Percentiles rank a stretch among this genome's conserved stretches.
phyloP scores from a whole-genome alignment of 1,284 basidiomycete species.

The Veloporphyrellus conicus region DNA sequence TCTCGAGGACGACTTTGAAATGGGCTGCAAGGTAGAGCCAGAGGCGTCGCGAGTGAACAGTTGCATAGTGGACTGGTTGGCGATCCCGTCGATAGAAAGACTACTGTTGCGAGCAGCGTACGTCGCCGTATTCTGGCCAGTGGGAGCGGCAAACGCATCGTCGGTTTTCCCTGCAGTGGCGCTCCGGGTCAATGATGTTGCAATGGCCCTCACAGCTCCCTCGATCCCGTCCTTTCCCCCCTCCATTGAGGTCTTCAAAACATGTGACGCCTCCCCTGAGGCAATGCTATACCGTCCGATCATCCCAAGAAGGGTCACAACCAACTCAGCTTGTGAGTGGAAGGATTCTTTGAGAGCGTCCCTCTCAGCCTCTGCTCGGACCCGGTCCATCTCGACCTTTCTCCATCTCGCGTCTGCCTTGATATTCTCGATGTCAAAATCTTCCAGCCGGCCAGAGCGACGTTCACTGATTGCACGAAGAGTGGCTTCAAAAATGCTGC shows the following conservation, averaged over 20 bases:
- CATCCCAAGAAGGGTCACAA: slow-evolving; percentile 71
- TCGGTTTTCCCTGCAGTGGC: slow-evolving; percentile 65
- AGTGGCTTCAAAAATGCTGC: slow-evolving; percentile 78
- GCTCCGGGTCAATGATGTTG: slow-evolving; percentile 48
- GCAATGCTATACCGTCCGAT: slow-evolving; percentile 76
- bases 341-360: slow-evolving; percentile 65
- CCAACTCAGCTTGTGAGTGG: slow-evolving; percentile 59
- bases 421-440: slow-evolving; percentile 66
- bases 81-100: slow-evolving; percentile 41
- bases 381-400: slow-evolving; percentile 69
- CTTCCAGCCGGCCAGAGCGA: slow-evolving; percentile 75
- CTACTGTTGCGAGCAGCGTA: slow-evolving; percentile 42
- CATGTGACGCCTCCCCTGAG: slow-evolving; percentile 61
- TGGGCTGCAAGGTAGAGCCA: slow-evolving; percentile 48
- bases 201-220: slow-evolving; percentile 42
- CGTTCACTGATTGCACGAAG: slow-evolving; percentile 78
- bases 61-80: slow-evolving; percentile 35
- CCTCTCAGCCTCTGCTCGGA: slow-evolving; percentile 66
- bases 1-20: slow-evolving; percentile 38
- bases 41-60: slow-evolving; percentile 39
- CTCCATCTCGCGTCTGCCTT: slow-evolving; percentile 66
- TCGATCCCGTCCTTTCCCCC: slow-evolving; percentile 41
- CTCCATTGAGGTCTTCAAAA: slow-evolving; percentile 47
- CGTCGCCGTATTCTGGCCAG: slow-evolving; percentile 60
- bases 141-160: slow-evolving; percentile 56